Evolutionary conservation across 768 basidiomycete species (phyloP).

Genomic region (Inosperma sp.): DNA sequence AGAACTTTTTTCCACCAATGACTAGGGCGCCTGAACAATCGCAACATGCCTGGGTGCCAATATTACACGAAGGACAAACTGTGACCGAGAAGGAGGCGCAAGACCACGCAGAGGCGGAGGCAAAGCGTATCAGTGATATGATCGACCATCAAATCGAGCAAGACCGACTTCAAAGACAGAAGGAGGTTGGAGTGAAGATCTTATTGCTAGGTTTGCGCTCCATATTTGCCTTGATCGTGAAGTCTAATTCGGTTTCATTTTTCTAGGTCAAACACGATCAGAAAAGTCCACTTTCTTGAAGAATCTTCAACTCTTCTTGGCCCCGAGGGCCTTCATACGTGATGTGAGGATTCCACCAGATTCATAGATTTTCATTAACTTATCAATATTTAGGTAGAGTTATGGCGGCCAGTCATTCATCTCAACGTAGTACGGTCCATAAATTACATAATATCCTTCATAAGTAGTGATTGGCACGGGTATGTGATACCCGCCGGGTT

Average conservation of each 20-base stretch:
- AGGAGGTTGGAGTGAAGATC: constrained; percentile 22
- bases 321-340: constrained; percentile 43
- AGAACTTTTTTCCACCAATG: too few relatives aligned
- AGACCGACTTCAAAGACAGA: constrained; percentile 42
- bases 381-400: constrained; percentile 32
- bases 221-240: not conserved
- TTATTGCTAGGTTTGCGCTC: not conserved
- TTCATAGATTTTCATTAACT: not conserved
- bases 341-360: constrained; percentile 34
- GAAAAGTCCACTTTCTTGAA: constrained; percentile 1
- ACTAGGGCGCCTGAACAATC: constrained; percentile 10
- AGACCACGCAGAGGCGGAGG: constrained; percentile 42
- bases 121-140: constrained; percentile 47
- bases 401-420: constrained; percentile 64
- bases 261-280: constrained; percentile 1
- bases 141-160: constrained; percentile 50
- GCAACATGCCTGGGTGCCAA: constrained; percentile 24
- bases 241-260: too few relatives aligned
- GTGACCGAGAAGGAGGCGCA: constrained; percentile 38
- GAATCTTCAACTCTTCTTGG: constrained; percentile 7
- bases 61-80: constrained; percentile 29
- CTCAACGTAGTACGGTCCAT: constrained; percentile 59
- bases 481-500: too few relatives aligned
- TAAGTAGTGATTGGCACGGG: too few relatives aligned
- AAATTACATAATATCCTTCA: constrained; percentile 37